These are phyloP conservation scores for Agrocybe pediades DNA, from an alignment of 768 basidiomycete species.

Conservation along the genomic window DNA sequence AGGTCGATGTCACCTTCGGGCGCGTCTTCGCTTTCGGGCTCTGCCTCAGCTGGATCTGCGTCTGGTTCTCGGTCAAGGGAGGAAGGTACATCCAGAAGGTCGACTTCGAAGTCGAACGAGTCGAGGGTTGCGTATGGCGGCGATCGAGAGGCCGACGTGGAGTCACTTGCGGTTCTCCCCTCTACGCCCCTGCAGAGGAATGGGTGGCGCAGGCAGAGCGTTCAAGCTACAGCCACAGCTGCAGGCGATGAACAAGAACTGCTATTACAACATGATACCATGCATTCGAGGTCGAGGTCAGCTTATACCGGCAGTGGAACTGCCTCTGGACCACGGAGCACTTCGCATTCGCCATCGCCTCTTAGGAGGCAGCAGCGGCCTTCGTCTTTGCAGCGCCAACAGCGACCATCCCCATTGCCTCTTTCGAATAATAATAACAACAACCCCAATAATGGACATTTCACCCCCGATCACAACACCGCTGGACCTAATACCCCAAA, in stretches of 20 bases:
- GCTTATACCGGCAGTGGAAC: background rate
- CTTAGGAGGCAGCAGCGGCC: background rate
- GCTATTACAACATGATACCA: background rate
- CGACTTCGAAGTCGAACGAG: background rate
- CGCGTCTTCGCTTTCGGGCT: background rate
- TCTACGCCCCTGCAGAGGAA: background rate
- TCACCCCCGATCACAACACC: background rate
- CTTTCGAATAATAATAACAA: background rate
- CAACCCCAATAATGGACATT: background rate
- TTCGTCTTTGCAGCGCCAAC: background rate
- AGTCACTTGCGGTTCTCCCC: background rate
- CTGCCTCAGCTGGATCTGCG: too few species aligned
- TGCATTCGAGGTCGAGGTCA: background rate
- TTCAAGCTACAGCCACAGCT: background rate
- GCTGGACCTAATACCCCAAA: background rate
- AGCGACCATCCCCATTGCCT: background rate
- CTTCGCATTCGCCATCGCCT: slow-evolving; percentile 15
- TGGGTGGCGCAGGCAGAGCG: background rate
- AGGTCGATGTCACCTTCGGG: slow-evolving; percentile 19
- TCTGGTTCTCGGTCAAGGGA: background rate
- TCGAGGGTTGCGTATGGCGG: background rate
- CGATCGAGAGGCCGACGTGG: background rate
- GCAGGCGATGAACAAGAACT: background rate
- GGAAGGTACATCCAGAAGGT: background rate
- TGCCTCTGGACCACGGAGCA: slow-evolving; percentile 4